Evolutionary conservation across 176 grass and related monocot species (phyloP), one percentile per base, ranked within the genome.

Genomic region (Miscanthus lutarioriparius): DNA sequence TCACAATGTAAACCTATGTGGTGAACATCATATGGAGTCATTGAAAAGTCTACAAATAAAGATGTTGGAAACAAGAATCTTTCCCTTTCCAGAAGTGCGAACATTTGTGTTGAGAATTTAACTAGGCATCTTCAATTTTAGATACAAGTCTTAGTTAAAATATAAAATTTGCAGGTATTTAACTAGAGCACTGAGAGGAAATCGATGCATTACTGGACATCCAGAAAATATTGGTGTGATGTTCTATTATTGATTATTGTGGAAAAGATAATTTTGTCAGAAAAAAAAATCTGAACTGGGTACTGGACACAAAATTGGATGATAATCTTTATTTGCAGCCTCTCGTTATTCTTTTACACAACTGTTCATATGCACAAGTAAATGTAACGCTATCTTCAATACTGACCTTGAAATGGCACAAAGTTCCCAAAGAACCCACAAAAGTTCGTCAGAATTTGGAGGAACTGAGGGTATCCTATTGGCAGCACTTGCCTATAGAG

Each of bases 381-480:
- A 13, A 82, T 26, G 13, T 63, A 87, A 82, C 11, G 25, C 32
- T 81, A 22, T 74, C 32, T 77, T 84, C 61, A 45, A 76, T 74
- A 84, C 82, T 89, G 47, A 91, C 96, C 96, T 95, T n/a, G 87
- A 95, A 87, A 95, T 90, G 85, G 91, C 87, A 93, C 91, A 98
- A 76, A 98, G 96, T 70, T 95, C 96, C 96, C 96, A 98, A 72
- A 98, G 90, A 87, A 92, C 78, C 96, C 93, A 98, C 65, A 98
- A 84, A 85, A 98, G 91, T 54, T 98, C 93, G 75, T 98, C 96
- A 62, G 92, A 95, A 79, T 92, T 92, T 39, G 80, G 64, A 87
- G 86, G 53, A 79, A 89, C 93, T 30, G 85, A 83, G 80, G 95
- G 85, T 69, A 98, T 82, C 75, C 91, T 84, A 83, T 88, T 92